phyloP scores from a whole-genome alignment of 2,329 filamentous ascomycete species.

The Penicillium sp. region DNA sequence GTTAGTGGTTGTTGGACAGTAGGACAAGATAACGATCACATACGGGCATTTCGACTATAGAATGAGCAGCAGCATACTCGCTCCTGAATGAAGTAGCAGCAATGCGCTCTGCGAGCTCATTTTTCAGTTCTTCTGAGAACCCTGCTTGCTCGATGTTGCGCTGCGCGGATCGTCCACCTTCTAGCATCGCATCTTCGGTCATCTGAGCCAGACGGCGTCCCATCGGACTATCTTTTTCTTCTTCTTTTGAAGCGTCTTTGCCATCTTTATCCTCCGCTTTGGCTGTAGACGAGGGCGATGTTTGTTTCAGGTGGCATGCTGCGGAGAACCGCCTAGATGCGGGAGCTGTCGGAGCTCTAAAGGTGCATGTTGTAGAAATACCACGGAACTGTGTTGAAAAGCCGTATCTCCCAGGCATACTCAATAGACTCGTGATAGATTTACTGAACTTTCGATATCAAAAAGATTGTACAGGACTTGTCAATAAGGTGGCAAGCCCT shows the following conservation, averaged over 20 bases:
- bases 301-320: slow-evolving; percentile 23
- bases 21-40: slow-evolving; percentile 5
- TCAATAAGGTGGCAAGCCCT: slow-evolving; percentile 7
- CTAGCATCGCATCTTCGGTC: slow-evolving; percentile 58
- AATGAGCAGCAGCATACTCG: slow-evolving; percentile 53
- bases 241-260: slow-evolving; percentile 16
- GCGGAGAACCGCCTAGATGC: slow-evolving; percentile 23
- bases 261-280: slow-evolving; percentile 15
- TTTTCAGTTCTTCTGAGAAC: slow-evolving; percentile 61
- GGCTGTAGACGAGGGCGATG: slow-evolving; percentile 12
- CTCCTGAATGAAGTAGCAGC: slow-evolving; percentile 54
- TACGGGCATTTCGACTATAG: slow-evolving; percentile 53
- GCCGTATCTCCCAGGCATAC: slow-evolving; percentile 24
- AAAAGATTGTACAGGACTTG: background rate
- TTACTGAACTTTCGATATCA: background rate
- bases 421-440: background rate
- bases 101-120: slow-evolving; percentile 57
- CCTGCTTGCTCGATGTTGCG: slow-evolving; percentile 60
- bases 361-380: slow-evolving; percentile 13
- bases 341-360: slow-evolving; percentile 12
- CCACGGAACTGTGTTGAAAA: slow-evolving; percentile 16
- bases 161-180: slow-evolving; percentile 53
- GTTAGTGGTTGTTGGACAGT: background rate
- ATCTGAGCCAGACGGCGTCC: slow-evolving; percentile 57
- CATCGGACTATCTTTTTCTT: slow-evolving; percentile 53